Evolutionary conservation across 148 eudicot species (phyloP), one percentile per base, ranked within the genome.

Genomic region (Agrostemma githago): DNA sequence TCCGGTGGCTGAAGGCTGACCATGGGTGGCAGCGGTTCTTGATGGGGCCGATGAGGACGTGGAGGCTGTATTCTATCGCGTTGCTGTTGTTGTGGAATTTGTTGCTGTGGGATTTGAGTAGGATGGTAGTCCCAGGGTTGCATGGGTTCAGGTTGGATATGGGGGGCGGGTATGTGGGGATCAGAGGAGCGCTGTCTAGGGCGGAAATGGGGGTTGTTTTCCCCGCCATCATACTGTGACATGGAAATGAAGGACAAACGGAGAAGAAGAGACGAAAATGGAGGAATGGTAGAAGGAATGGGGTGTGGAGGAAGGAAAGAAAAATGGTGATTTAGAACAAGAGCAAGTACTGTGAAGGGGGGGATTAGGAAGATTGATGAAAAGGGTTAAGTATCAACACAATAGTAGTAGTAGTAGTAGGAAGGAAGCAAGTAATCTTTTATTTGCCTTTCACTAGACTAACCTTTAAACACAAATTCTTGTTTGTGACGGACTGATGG

Each of bases 141-240:
- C 19, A 41, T 67, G 7, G 63, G 75, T 46, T 82, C 77, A 3
- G 82, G 80, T 58, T 48, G 69, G 46, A 68, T 48, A 46, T 68
- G 58, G 38, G 59, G 81, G 17, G 16, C 11, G 37, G 82, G 72
- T 54, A 54, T 64, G 4, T 44, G 12, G 37, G 48, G 10, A 39
- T 77, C 76, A 3, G 72, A 76, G 9, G 72, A 76, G 10, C 43
- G 76, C 15, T 53, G 26, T 14, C 70, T 63, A 0, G 76, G 73
- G 83, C 76, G 72, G 20, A 92, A 88, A 71, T 92, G 87, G 75
- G 96, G 96, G 79, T 90, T 88, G 79, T 84, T 79, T 8, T 87
- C 92, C 8, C 64, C 92, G 5, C 64, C 84, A 21, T 63, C 84
- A 44, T 83, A 80, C 53, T 38, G 82, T 37, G 84, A 84, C 96